Percentiles rank a stretch among this genome's conserved stretches.
Evolutionary conservation across 768 basidiomycete genomes (phyloP).

Genomic region (Cyclocybe aegerita): DNA sequence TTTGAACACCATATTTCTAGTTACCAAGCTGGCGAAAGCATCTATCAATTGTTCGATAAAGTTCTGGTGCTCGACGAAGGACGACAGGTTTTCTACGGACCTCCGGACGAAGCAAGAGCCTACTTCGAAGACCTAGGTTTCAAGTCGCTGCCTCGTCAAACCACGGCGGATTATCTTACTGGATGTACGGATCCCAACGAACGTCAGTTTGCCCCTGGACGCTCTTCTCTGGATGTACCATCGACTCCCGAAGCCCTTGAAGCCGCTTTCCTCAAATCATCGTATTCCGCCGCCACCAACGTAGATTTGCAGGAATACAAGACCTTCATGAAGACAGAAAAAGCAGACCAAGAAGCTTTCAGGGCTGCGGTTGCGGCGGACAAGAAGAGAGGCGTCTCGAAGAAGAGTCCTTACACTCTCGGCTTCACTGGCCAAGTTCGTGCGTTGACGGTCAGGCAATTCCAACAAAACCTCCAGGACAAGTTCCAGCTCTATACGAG

Average conservation of each 20-base stretch:
- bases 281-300: conserved; percentile 41
- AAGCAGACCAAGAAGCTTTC: conserved; percentile 74
- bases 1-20: conserved; percentile 20
- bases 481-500: conserved; percentile 75
- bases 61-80: conserved; percentile 83
- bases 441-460: conserved; percentile 70
- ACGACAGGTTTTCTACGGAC: conserved; percentile 80
- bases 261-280: conserved; percentile 53
- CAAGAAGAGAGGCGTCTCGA: conserved; percentile 76
- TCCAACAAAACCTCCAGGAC: conserved; percentile 74
- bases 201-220: conserved; percentile 71
- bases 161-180: conserved; percentile 83
- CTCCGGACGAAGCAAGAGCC: conserved; percentile 64
- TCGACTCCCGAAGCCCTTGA: conserved; percentile 70
- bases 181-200: conserved; percentile 86
- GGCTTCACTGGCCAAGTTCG: conserved; percentile 74
- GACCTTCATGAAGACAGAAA: conserved; percentile 53
- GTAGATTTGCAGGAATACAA: conserved; percentile 57
- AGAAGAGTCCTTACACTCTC: conserved; percentile 81
- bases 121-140: conserved; percentile 82
- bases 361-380: conserved; percentile 70
- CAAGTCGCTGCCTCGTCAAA: conserved; percentile 77
- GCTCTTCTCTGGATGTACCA: conserved; percentile 57
- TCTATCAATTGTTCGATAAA: conserved; percentile 82
- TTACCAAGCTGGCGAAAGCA: conserved; percentile 82